Percentiles rank a stretch among this genome's conserved stretches.
These are phyloP conservation scores for Globisporangium spinosum DNA, from an alignment of 352 stramenopile genomes.

Conservation along the genomic window DNA sequence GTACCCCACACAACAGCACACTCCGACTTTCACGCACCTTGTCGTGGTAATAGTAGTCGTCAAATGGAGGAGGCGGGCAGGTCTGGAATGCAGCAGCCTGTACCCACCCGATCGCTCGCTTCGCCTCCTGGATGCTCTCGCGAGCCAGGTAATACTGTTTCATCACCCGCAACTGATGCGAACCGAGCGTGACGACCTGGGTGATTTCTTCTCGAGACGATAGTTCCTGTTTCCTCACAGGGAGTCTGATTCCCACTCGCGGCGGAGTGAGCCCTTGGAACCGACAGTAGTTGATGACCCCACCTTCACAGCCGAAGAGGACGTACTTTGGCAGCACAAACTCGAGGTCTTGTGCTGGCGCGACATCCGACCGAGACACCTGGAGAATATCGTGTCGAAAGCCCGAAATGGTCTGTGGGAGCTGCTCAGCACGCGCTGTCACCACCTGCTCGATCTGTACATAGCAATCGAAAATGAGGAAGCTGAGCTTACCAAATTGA, in stretches of 20 bases:
- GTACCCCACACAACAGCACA: not conserved
- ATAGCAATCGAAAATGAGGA: not conserved
- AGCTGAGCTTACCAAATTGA: not conserved
- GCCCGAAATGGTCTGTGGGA: not conserved
- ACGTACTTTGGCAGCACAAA: conserved; percentile 10
- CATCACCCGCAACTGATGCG: conserved; percentile 2
- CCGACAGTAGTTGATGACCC: conserved; percentile 4
- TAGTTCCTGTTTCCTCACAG: not conserved
- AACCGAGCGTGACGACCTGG: not conserved
- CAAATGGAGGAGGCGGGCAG: not conserved
- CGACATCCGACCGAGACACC: not conserved
- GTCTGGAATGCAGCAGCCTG: not conserved
- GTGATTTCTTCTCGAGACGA: not conserved
- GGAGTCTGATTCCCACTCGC: not conserved
- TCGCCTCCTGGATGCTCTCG: not conserved
- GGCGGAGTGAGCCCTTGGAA: not conserved
- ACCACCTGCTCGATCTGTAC: not conserved
- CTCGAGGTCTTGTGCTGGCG: not conserved
- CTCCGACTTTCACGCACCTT: not conserved
- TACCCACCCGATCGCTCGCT: conserved; percentile 2
- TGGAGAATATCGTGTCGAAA: not conserved
- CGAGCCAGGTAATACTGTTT: conserved; percentile 1
- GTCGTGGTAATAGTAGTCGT: conserved; percentile 1
- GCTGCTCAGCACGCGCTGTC: not conserved
- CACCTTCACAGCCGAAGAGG: not conserved